Percentiles rank a stretch among this genome's conserved stretches.
Conservation (phyloP, 306 rosid genomes). For the Psophocarpus tetragonolobus region DNA sequence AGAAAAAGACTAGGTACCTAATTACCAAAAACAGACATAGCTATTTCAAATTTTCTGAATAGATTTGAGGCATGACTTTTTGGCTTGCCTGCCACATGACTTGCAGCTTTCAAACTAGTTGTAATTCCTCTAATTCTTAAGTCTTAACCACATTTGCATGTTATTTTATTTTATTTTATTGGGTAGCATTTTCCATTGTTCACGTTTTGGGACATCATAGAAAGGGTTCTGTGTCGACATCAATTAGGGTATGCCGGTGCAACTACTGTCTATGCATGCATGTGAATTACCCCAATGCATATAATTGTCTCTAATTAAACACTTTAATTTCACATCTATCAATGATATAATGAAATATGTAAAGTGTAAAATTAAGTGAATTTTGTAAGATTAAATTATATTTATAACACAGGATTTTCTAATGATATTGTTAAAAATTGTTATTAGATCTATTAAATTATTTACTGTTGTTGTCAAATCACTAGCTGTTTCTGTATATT, state of each 20-base stretch:
- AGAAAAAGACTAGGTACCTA: not conserved
- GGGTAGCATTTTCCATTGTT: not conserved
- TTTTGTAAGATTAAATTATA: too few relatives aligned
- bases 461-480: too few relatives aligned
- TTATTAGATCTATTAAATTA: too few relatives aligned
- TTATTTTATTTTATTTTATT: not conserved
- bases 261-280: not conserved
- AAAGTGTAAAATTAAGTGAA: too few relatives aligned
- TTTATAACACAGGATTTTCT: too few relatives aligned
- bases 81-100: constrained; percentile 4
- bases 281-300: not conserved
- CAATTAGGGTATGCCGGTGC: not conserved
- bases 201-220: not conserved
- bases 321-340: too few relatives aligned
- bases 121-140: constrained; percentile 4
- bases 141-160: not conserved
- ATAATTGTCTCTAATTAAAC: not conserved
- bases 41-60: not conserved
- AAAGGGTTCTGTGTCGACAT: not conserved
- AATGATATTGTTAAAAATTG: too few relatives aligned
- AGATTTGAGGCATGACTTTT: not conserved
- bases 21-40: not conserved
- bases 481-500: too few relatives aligned
- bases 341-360: too few relatives aligned
- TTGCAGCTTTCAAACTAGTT: not conserved